Base-by-base conservation (phyloP, 768 basidiomycete species). In the Rickenella mellea region DNA sequence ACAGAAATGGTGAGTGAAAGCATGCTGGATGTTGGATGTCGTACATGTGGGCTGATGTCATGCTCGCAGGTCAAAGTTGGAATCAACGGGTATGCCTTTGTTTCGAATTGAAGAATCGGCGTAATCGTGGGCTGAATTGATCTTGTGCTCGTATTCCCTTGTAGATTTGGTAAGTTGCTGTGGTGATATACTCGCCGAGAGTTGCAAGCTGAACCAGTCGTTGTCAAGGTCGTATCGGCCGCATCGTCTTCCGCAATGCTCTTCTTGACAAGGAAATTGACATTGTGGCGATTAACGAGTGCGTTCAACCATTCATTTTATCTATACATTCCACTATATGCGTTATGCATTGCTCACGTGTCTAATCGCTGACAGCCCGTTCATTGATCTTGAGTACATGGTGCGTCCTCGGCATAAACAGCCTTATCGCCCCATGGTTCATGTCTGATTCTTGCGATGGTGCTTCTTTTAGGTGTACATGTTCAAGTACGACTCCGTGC, bases 301-400 rank as follows among this genome's bases (percentile, higher is more conserved):
- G 54, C 56, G 89, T 63, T 8, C 14, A 31, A 35, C 30, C 30
- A 30, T 9, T 38, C 22, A 9, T 27, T 38, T 20, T 40, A 30
- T 25, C 27, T 48, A 11, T 40, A 27, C 33, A 25, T 32, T 41
- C 33, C 24, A 22, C 36, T 41, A 19, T 40, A n/a, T 14, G 15
- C 17, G 25, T 38, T 31, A 37, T 28, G 35, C 17, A 42, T 25
- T 20, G 20, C 27, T 27, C 15, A 15, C 33, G 7, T 21, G 22
- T 28, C 20, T 40, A n/a, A n/a, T n/a, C n/a, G n/a, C 25, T 40
- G 45, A 21, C 51, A 94, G 91, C 67, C 94, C 94, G 42, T 99
- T 98, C 82, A 97, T 99, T 50, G 81, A 89, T 61, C 80, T 93
- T 53, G 75, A 82, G 2, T 98, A 99, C 80, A 96, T 98, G 93